These are phyloP conservation scores for Oryza meyeriana DNA, from an alignment of 176 grass and related monocot genomes.

Conservation along the genomic window DNA sequence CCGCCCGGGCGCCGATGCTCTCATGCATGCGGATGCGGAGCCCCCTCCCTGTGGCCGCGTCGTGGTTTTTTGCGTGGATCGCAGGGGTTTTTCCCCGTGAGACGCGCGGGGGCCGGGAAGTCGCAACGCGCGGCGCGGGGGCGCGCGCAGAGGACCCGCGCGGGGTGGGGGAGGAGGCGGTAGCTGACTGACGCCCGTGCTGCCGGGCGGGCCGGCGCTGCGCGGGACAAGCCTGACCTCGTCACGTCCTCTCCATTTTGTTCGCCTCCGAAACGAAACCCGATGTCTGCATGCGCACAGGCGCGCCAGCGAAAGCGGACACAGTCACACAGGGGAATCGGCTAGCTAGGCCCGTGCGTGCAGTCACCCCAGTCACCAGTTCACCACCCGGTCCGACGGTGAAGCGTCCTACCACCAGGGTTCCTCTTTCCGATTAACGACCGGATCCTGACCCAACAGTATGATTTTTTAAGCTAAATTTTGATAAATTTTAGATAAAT, in stretches of 20 bases:
- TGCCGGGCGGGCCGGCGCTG: neutral
- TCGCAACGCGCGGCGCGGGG: neutral
- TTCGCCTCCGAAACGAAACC: neutral
- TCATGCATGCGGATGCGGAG: no score
- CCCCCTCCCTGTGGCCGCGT: neutral
- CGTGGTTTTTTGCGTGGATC: neutral
- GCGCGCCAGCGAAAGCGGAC: neutral
- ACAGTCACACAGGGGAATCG: neutral
- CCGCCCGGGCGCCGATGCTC: no score
- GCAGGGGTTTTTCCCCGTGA: neutral
- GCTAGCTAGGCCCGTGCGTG: neutral
- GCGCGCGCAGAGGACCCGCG: neutral
- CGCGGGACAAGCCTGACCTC: conserved; percentile 27
- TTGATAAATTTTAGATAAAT: no score
- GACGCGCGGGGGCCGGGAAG: neutral
- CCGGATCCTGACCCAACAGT: no score
- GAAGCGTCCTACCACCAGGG: no score
- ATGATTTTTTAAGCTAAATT: no score
- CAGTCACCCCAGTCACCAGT: no score
- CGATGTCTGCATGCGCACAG: neutral
- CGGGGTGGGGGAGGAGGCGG: neutral
- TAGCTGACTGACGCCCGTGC: neutral
- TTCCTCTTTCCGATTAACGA: no score
- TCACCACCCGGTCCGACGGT: no score
- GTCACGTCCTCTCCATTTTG: conserved; percentile 23